A percentile compares a stretch with the other conserved stretches of the same genome.
Evolutionary conservation across 2,329 filamentous ascomycete genomes (phyloP).

Genomic region (Cordyceps farinosa): DNA sequence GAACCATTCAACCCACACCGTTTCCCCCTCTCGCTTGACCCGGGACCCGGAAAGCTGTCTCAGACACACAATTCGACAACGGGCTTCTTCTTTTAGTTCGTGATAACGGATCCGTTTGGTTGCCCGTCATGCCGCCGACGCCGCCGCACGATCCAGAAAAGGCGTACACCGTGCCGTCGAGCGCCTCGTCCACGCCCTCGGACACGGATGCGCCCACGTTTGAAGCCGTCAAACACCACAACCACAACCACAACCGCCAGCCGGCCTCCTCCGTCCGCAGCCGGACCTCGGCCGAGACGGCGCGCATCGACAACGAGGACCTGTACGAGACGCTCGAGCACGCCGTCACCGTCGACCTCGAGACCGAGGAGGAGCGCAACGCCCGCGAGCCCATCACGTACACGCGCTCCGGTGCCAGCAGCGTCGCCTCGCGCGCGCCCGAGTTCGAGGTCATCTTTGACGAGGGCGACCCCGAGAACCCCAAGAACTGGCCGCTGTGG

Average conservation of each 20-base stretch:
- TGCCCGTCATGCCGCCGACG: not conserved
- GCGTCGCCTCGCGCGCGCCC: constrained; percentile 43
- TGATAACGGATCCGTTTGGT: too few relatives aligned
- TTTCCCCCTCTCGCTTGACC: not conserved
- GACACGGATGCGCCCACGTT: constrained; percentile 5
- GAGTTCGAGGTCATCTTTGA: constrained; percentile 73
- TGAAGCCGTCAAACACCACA: not conserved
- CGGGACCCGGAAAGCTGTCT: not conserved
- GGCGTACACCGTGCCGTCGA: not conserved
- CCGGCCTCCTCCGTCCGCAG: constrained; percentile 1
- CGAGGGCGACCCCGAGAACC: constrained; percentile 59
- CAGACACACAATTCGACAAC: not conserved
- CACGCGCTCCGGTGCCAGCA: constrained; percentile 36
- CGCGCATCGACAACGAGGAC: constrained; percentile 23
- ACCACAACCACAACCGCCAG: not conserved
- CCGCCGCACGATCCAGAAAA: constrained; percentile 12
- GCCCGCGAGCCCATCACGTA: constrained; percentile 45
- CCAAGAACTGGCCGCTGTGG: constrained; percentile 62
- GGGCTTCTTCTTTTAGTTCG: not conserved
- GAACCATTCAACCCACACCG: not conserved
- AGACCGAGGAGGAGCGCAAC: constrained; percentile 38
- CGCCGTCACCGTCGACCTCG: constrained; percentile 31
- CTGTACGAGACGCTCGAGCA: constrained; percentile 31
- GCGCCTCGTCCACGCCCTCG: not conserved
- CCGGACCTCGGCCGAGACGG: constrained; percentile 16